A percentile compares a stretch with the other conserved stretches of the same genome.
phyloP scores from a whole-genome alignment of 345 rosid genomes.

The Lepidium sativum region DNA sequence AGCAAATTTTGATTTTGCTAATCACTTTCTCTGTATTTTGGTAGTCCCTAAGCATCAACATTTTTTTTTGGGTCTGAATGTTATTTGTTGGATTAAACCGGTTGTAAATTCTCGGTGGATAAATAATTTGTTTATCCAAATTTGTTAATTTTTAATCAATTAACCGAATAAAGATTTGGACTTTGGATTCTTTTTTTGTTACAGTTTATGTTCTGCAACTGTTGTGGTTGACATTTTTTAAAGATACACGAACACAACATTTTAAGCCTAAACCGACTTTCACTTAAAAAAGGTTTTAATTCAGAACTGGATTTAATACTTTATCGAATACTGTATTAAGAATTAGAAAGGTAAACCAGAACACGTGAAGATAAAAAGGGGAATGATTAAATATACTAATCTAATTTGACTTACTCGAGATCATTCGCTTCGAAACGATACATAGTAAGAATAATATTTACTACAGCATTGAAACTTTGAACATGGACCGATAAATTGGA shows the following conservation, averaged over 20 bases:
- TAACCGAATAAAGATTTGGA: neutral
- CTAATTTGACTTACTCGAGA: slow-evolving; percentile 4
- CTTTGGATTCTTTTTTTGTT: slow-evolving; percentile 8
- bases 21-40: neutral
- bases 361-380: slow-evolving; percentile 13
- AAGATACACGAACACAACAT: slow-evolving; percentile 22
- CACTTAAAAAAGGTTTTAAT: neutral
- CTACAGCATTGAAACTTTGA: slow-evolving; percentile 9
- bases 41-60: neutral
- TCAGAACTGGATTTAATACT: neutral
- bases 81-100: neutral
- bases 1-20: neutral
- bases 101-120: slow-evolving; percentile 9
- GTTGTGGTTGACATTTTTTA: slow-evolving; percentile 18
- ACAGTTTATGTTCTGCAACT: neutral
- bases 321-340: neutral
- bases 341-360: slow-evolving; percentile 14
- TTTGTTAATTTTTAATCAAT: neutral
- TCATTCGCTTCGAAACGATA: slow-evolving; percentile 2
- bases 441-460: slow-evolving; percentile 1
- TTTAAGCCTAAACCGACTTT: too few species aligned
- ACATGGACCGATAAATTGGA: slow-evolving; percentile 17
- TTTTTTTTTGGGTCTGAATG: neutral
- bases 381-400: neutral
- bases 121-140: neutral